A percentile compares a stretch with the other conserved stretches of the same genome.
Evolutionary conservation across 306 rosid genomes (phyloP).

Genomic region (Acacia confusa): DNA sequence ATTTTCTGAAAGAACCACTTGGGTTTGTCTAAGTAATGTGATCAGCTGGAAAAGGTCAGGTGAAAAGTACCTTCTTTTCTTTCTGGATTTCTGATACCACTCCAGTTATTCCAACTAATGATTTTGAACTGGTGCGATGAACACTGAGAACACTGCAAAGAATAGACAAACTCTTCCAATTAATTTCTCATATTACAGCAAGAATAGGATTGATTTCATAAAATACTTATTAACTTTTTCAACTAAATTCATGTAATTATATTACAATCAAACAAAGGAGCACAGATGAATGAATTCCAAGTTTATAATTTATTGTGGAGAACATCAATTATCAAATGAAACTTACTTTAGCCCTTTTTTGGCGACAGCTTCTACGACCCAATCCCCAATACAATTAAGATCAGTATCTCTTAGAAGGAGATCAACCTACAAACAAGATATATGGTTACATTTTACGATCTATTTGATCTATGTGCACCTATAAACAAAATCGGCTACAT

Average conservation of each 20-base stretch:
- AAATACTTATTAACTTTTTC: neutral
- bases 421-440: slow-evolving; percentile 62
- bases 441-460: slow-evolving; percentile 15
- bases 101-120: slow-evolving; percentile 86
- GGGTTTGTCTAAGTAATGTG: slow-evolving; percentile 22
- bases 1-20: slow-evolving; percentile 20
- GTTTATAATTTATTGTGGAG: slow-evolving; percentile 11
- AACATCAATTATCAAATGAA: neutral
- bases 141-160: slow-evolving; percentile 81
- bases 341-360: slow-evolving; percentile 86
- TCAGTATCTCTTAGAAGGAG: slow-evolving; percentile 91
- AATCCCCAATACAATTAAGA: slow-evolving; percentile 90
- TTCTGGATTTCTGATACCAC: slow-evolving; percentile 83
- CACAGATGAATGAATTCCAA: slow-evolving; percentile 12
- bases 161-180: slow-evolving; percentile 22
- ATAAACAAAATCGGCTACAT: neutral
- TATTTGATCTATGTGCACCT: neutral
- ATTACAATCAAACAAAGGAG: slow-evolving; percentile 22
- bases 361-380: slow-evolving; percentile 87
- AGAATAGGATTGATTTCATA: slow-evolving; percentile 3
- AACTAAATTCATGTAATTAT: neutral
- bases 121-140: slow-evolving; percentile 88
- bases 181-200: neutral
- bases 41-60: slow-evolving; percentile 7
- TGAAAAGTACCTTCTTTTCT: slow-evolving; percentile 79